These are phyloP conservation scores for Gnomoniopsis sp. DNA, from an alignment of 2,329 filamentous ascomycete genomes.

Conservation along the genomic window DNA sequence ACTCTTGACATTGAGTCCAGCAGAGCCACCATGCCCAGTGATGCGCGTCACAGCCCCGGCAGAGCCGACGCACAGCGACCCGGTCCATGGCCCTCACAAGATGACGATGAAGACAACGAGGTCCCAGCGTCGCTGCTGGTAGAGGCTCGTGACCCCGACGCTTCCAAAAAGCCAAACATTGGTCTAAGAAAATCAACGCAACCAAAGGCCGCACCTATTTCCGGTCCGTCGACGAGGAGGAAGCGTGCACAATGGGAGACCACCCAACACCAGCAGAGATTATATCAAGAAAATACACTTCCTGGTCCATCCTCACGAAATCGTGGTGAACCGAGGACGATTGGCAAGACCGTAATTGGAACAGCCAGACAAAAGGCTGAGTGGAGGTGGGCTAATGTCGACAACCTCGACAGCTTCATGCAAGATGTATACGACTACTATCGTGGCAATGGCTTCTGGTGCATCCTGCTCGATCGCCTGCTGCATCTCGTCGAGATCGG, in stretches of 20 bases:
- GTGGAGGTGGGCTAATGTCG: conserved; percentile 90
- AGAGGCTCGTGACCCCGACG: conserved; percentile 42
- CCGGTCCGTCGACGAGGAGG: conserved; percentile 41
- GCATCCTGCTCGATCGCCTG: conserved; percentile 69
- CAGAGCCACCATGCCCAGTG: conserved; percentile 31
- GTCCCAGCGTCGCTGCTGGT: conserved; percentile 62
- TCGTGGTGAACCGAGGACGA: conserved; percentile 27
- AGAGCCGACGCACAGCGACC: not conserved
- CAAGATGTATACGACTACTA: conserved; percentile 84
- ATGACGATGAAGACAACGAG: conserved; percentile 56
- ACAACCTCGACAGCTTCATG: conserved; percentile 85
- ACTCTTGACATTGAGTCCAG: conserved; percentile 44
- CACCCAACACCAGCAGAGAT: conserved; percentile 46
- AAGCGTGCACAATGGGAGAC: conserved; percentile 53
- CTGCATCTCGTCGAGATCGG: conserved; percentile 74
- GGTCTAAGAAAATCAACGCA: conserved; percentile 22
- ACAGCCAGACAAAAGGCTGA: conserved; percentile 70
- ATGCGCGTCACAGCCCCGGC: not conserved
- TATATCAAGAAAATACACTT: conserved; percentile 39
- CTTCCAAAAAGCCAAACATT: conserved; percentile 16
- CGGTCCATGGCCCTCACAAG: conserved; percentile 30
- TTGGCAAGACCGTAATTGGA: conserved; percentile 26
- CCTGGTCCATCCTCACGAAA: conserved; percentile 18
- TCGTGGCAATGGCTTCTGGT: conserved; percentile 77
- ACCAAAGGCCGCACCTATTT: conserved; percentile 26